These are phyloP conservation scores for Cudoniella acicularis DNA, from an alignment of 495 filamentous ascomycete genomes.

Conservation along the genomic window DNA sequence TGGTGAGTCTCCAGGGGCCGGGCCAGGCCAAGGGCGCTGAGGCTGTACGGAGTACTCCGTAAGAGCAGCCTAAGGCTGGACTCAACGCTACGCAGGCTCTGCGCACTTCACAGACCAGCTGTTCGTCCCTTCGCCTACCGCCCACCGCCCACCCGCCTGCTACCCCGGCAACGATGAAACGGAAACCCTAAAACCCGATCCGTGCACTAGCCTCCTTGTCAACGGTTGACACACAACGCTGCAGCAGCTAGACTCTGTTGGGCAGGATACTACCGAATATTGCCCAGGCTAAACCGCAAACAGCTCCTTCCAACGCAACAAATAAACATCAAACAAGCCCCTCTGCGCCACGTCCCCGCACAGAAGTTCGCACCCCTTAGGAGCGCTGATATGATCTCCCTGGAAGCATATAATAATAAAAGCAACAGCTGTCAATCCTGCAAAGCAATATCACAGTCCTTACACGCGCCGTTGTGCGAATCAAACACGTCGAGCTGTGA, in stretches of 20 bases:
- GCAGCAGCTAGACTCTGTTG: not conserved
- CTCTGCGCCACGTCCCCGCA: no score
- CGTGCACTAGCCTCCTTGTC: not conserved
- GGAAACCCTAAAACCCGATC: not conserved
- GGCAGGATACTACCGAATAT: no score
- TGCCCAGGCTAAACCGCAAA: not conserved
- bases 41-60: no score
- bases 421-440: not conserved
- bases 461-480: not conserved
- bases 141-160: no score
- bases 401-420: not conserved
- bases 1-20: no score
- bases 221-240: not conserved
- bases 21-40: no score
- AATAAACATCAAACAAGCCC: not conserved
- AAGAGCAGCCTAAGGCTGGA: no score
- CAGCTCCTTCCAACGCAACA: not conserved
- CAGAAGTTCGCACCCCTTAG: no score
- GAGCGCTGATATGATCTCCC: not conserved
- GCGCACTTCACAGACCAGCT: not conserved
- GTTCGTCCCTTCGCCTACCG: not conserved
- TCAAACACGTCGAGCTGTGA: not conserved
- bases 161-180: not conserved
- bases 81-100: not conserved
- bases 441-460: not conserved